phyloP scores from a whole-genome alignment of 345 rosid genomes.

The Punica granatum region DNA sequence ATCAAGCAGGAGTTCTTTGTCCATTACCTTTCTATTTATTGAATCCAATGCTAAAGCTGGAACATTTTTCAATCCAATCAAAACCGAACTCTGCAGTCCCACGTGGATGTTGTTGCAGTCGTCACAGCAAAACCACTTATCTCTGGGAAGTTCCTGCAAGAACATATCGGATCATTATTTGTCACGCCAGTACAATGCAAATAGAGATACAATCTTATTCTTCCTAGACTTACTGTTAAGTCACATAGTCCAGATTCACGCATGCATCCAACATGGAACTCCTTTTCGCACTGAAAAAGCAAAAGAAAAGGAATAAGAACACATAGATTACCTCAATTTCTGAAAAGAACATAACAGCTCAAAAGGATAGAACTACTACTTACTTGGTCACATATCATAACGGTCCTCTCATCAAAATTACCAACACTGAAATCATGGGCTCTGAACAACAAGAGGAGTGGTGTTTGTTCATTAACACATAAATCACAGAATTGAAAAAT shows the following conservation, averaged over 20 bases:
- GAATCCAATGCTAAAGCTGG: slow-evolving; percentile 41
- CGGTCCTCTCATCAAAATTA: slow-evolving; percentile 72
- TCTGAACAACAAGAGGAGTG: slow-evolving; percentile 27
- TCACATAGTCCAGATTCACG: slow-evolving; percentile 63
- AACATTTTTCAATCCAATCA: slow-evolving; percentile 47
- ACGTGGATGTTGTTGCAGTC: slow-evolving; percentile 64
- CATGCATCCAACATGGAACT: slow-evolving; percentile 79
- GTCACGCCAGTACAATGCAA: neutral
- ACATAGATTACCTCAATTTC: slow-evolving; percentile 4
- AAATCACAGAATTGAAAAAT: neutral
- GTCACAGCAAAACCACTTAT: slow-evolving; percentile 82
- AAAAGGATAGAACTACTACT: slow-evolving; percentile 13
- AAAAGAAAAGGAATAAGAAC: slow-evolving; percentile 13
- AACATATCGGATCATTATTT: slow-evolving; percentile 9
- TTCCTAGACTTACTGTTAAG: slow-evolving; percentile 54
- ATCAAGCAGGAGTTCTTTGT: slow-evolving; percentile 54
- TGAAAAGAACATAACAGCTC: slow-evolving; percentile 3
- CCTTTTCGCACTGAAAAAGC: slow-evolving; percentile 75
- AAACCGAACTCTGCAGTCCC: slow-evolving; percentile 54
- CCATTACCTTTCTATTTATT: slow-evolving; percentile 55
- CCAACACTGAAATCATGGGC: slow-evolving; percentile 66
- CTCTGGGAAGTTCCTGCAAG: slow-evolving; percentile 70
- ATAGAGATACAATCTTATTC: neutral
- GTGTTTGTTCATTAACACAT: neutral
- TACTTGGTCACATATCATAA: slow-evolving; percentile 96